phyloP scores from a whole-genome alignment of 2,329 filamentous ascomycete genomes.

The Epichloe festucae region DNA sequence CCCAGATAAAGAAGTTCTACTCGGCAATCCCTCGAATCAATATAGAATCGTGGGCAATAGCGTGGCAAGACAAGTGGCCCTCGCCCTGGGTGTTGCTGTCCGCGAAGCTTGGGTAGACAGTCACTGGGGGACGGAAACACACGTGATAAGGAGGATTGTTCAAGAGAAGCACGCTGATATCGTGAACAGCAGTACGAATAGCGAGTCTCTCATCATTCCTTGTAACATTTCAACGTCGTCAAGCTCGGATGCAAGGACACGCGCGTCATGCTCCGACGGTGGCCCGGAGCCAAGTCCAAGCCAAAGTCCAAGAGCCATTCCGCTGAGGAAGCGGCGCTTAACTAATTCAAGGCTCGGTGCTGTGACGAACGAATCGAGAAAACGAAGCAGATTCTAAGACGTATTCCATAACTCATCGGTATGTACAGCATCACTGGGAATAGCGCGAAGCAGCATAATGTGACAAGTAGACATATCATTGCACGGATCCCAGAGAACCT shows the following conservation, averaged over 20 bases:
- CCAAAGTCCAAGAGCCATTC: background rate
- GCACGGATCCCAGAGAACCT: too few relatives aligned
- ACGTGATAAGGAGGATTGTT: background rate
- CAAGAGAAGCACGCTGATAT: background rate
- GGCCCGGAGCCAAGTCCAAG: background rate
- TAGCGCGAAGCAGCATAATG: too few relatives aligned
- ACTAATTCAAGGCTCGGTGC: background rate
- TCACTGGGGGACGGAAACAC: background rate
- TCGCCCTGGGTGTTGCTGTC: slow-evolving; percentile 52
- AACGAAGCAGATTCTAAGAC: background rate
- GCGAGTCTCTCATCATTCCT: too few relatives aligned
- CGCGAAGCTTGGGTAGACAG: slow-evolving; percentile 36
- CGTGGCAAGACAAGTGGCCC: slow-evolving; percentile 54
- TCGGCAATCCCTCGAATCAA: slow-evolving; percentile 43
- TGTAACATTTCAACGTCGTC: background rate
- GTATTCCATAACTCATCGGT: too few relatives aligned
- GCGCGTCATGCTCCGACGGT: background rate
- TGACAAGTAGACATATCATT: too few relatives aligned
- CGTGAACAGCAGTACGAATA: background rate
- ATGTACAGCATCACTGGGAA: too few relatives aligned
- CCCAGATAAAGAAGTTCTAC: slow-evolving; percentile 54
- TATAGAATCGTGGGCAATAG: slow-evolving; percentile 64
- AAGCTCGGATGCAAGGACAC: background rate
- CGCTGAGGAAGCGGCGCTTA: background rate
- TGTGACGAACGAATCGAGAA: background rate